Base-by-base conservation (phyloP, 257 asterid genomes). In the Solanum ahanhuiri region DNA sequence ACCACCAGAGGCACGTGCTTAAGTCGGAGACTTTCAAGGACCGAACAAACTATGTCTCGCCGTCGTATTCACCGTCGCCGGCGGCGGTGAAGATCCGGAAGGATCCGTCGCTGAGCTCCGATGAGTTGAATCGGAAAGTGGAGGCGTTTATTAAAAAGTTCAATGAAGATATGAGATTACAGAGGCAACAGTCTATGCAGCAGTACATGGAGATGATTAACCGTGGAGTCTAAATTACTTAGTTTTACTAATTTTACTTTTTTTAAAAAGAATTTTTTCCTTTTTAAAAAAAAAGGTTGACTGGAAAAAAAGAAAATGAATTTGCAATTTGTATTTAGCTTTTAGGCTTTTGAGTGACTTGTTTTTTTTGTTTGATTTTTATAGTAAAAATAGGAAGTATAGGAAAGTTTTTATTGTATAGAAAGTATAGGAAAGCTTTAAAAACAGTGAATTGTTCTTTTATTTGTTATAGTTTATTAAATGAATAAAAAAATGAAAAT, bases 11-110 rank as follows among this genome's bases (percentile, higher is more conserved):
- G 81, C 90, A 45, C 14, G 89, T 83, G 86, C 82, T 86, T 6
- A 90, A 94, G 87, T 91, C 94, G 71, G 91, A 85, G 88, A 93
- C 94, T 15, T 93, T 92, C 91, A 92, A 89, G 85, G 95, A 92
- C 17, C 89, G 91, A 9, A 85, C 87, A 28, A 87, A 73, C 88
- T 48, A 89, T 73, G 83, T 82, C 45, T 28, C 87, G 45, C 85
- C 90, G 84, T 28, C 87, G 7, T 75, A 86, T 48, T 28, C 87
- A 37, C 85, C 88, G 84, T 28, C 87, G 7, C 83, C 86, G 54
- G 6, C 30, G 34, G 33, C 82, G 14, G 81, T 39, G 37, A 84
- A 34, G 86, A 66, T 87, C 7, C 35, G 31, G 3, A 90, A 37
- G 58, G 92, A 90, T 69, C 83, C 88, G 30, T 89, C 91, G 10